Evolutionary conservation across 2,329 filamentous ascomycete species (phyloP), one percentile per base, ranked within the genome.

Genomic region (Scortechinia acanthostroma): DNA sequence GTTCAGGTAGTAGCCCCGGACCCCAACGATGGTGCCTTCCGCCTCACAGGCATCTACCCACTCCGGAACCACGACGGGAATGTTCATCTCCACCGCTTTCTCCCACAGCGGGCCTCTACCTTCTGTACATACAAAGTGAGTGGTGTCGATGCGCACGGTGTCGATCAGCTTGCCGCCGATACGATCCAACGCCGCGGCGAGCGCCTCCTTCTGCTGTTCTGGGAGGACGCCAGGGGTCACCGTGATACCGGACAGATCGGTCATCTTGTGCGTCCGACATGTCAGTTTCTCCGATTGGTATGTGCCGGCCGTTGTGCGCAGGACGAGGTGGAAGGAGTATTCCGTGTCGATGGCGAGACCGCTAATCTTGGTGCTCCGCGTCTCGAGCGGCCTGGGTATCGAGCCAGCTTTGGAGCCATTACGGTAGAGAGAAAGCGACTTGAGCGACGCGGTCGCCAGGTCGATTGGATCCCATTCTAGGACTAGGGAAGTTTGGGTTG

Each of bases 31-130:
- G 48, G 90, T 81, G 40, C 91, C 91, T 62, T 88, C 91, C 52
- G 86, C 78, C 66, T 97, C 91, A 60, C 93, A 98, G n/a, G 90
- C 91, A 55, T 95, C 87, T 22, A 98, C 79, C 93, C 93, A 98
- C 63, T 98, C 93, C 17, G 93, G 93, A 30, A 93, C 80, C 19
- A 98, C 93, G 10, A 98, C 89, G 4, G 93, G 93, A 45, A 98
- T 95, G 63, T 97, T 98, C 79, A 91, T 94, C 70, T 97, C 91
- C 22, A 91, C 84, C 1, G 93, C 93, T 71, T 93, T 94, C 68
- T 98, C 93, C 93, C 93, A 98, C 13, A 85, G 77, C 43, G 87
- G 76, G 22, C 93, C 93, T 46, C 91, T 74, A 22, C 91, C 91
- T 62, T 98, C 93, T 6, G 89, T 95, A 51, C 91, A 97, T 48